Conservation (phyloP, 2,329 filamentous ascomycete genomes). For the Albophoma yamanashiensis region DNA sequence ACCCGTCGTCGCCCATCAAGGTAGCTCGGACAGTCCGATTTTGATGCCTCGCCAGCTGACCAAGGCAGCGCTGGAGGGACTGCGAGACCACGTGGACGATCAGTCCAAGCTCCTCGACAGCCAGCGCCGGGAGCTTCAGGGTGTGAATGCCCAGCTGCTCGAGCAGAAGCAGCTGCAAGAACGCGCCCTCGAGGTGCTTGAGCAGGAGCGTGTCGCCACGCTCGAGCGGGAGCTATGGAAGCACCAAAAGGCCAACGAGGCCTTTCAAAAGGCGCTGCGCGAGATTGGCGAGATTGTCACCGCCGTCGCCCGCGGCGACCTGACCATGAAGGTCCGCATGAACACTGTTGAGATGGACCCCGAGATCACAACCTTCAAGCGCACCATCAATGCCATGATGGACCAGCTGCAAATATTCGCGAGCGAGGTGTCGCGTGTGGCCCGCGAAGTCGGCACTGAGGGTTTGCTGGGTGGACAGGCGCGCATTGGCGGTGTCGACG, state of each 20-base stretch:
- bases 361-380: conserved; percentile 95
- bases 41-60: conserved; percentile 44
- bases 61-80: conserved; percentile 72
- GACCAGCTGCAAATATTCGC: conserved; percentile 95
- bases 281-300: conserved; percentile 98
- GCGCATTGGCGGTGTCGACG: conserved; percentile 85
- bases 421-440: conserved; percentile 88
- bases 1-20: conserved; percentile 31
- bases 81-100: conserved; percentile 85
- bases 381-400: conserved; percentile 99
- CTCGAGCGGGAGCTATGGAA: conserved; percentile 92
- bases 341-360: conserved; percentile 96
- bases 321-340: conserved; percentile 94
- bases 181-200: conserved; percentile 69
- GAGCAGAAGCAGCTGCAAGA: conserved; percentile 81
- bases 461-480: conserved; percentile 90
- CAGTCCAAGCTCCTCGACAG: conserved; percentile 86
- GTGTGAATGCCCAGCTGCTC: conserved; percentile 74
- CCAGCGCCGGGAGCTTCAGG: conserved; percentile 76
- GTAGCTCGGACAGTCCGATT: conserved; percentile 27
- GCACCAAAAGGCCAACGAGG: conserved; percentile 95
- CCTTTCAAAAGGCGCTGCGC: conserved; percentile 92
- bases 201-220: conserved; percentile 77
- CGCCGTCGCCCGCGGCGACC: conserved; percentile 85
- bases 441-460: conserved; percentile 92